phyloP scores from a whole-genome alignment of 495 filamentous ascomycete species.

The Bryoglossum gracile region DNA sequence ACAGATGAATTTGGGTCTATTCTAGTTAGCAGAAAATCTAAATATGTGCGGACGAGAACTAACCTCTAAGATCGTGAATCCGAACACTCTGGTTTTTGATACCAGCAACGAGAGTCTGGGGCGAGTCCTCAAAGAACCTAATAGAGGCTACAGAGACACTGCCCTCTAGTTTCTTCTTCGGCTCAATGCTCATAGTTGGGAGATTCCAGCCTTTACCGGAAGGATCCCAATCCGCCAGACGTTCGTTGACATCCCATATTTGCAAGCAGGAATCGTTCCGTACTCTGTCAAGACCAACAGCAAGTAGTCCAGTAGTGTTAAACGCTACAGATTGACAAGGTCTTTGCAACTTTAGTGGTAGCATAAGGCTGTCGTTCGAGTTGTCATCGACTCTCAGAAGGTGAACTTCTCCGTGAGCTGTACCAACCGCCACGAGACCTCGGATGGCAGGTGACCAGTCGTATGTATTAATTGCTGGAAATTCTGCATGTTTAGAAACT shows the following conservation, averaged over 20 bases:
- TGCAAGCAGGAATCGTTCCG: conserved; percentile 90
- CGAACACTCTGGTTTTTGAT: conserved; percentile 79
- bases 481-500: conserved; percentile 64
- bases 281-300: conserved; percentile 82
- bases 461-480: conserved; percentile 84
- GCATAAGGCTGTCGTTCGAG: conserved; percentile 56
- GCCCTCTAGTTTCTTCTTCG: conserved; percentile 65
- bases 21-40: conserved; percentile 13
- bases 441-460: conserved; percentile 77
- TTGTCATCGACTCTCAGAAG: conserved; percentile 67
- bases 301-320: conserved; percentile 68
- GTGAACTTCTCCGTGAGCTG: conserved; percentile 74
- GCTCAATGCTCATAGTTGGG: conserved; percentile 23
- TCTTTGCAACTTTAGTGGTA: conserved; percentile 77
- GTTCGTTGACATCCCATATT: conserved; percentile 82
- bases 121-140: conserved; percentile 81
- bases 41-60: conserved; percentile 11
- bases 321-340: conserved; percentile 91
- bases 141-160: conserved; percentile 85
- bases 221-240: conserved; percentile 42
- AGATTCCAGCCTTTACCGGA: conserved; percentile 20
- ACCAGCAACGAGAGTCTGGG: conserved; percentile 72
- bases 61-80: conserved; percentile 88
- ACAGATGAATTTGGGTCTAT: conserved; percentile 48
- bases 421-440: conserved; percentile 76